Conservation (phyloP, 2,329 filamentous ascomycete species). For the Talaromyces sp. region DNA sequence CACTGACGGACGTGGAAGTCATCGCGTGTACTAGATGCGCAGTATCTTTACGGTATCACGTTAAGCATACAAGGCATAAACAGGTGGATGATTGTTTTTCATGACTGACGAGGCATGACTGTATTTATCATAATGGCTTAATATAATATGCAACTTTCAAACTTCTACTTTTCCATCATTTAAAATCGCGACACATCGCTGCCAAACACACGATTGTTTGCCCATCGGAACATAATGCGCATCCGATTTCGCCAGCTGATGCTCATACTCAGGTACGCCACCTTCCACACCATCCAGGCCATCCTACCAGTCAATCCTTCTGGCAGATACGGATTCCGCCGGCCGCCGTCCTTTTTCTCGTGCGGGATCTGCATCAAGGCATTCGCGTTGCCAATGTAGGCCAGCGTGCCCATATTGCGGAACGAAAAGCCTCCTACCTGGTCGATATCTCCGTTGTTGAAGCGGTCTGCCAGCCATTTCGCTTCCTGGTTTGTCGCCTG, state of each 20-base stretch:
- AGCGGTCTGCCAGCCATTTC: conserved; percentile 50
- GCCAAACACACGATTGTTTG: conserved; percentile 40
- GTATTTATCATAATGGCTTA: not conserved
- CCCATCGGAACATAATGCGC: conserved; percentile 37
- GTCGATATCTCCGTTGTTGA: conserved; percentile 47
- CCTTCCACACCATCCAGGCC: conserved; percentile 41
- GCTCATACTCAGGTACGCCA: conserved; percentile 42
- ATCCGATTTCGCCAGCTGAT: conserved; percentile 44
- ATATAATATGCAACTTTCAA: not conserved
- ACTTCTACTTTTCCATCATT: not conserved
- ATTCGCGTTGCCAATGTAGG: conserved; percentile 55
- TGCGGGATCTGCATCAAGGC: conserved; percentile 51
- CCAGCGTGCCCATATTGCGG: conserved; percentile 54
- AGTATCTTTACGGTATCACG: not conserved
- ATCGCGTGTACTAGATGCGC: conserved; percentile 1
- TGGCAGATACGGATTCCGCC: conserved; percentile 25
- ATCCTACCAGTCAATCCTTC: conserved; percentile 34
- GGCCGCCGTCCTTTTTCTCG: conserved; percentile 11
- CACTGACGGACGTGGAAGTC: conserved; percentile 61
- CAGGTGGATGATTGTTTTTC: not conserved
- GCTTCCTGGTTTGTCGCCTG: conserved; percentile 57
- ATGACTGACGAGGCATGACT: not conserved
- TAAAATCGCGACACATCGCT: conserved; percentile 40
- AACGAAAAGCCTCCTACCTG: conserved; percentile 45
- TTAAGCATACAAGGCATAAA: not conserved